Percentiles rank a stretch among this genome's conserved stretches.
These are phyloP conservation scores for Boletus insuetus DNA, from an alignment of 768 basidiomycete species.

Conservation along the genomic window DNA sequence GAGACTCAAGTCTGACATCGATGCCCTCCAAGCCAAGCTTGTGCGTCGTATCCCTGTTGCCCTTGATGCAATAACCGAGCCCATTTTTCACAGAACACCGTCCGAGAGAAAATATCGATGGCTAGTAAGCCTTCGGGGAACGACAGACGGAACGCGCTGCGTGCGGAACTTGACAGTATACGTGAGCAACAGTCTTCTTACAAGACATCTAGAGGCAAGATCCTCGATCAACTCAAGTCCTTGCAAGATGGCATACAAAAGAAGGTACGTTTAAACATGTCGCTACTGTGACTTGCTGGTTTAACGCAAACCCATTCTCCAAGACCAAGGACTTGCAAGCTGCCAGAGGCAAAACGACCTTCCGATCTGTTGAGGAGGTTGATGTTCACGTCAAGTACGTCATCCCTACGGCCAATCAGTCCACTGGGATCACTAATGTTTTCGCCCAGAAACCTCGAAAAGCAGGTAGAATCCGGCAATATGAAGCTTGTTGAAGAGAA, in stretches of 20 bases:
- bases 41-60: slow-evolving; percentile 47
- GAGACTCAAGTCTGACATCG: slow-evolving; percentile 79
- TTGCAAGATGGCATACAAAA: slow-evolving; percentile 77
- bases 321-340: slow-evolving; percentile 87
- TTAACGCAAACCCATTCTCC: slow-evolving; percentile 2
- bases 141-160: slow-evolving; percentile 70
- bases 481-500: slow-evolving; percentile 96
- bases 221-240: slow-evolving; percentile 74
- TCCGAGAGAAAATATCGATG: slow-evolving; percentile 73
- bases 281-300: not conserved
- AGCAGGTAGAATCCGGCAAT: slow-evolving; percentile 86
- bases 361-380: slow-evolving; percentile 80
- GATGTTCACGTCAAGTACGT: slow-evolving; percentile 83
- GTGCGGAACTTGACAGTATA: slow-evolving; percentile 77
- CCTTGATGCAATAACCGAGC: not conserved
- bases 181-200: slow-evolving; percentile 74
- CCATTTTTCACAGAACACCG: slow-evolving; percentile 46
- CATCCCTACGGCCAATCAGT: slow-evolving; percentile 5
- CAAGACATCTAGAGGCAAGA: slow-evolving; percentile 69
- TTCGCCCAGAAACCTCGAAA: slow-evolving; percentile 67
- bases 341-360: slow-evolving; percentile 72
- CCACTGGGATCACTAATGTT: not conserved
- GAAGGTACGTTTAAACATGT: slow-evolving; percentile 51
- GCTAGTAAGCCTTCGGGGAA: slow-evolving; percentile 60
- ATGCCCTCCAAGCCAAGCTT: slow-evolving; percentile 72